A percentile compares a stretch with the other conserved stretches of the same genome.
These are phyloP conservation scores for Suhomyces tanzawaensis DNA, from an alignment of 805 yeast genomes.

Conservation along the genomic window DNA sequence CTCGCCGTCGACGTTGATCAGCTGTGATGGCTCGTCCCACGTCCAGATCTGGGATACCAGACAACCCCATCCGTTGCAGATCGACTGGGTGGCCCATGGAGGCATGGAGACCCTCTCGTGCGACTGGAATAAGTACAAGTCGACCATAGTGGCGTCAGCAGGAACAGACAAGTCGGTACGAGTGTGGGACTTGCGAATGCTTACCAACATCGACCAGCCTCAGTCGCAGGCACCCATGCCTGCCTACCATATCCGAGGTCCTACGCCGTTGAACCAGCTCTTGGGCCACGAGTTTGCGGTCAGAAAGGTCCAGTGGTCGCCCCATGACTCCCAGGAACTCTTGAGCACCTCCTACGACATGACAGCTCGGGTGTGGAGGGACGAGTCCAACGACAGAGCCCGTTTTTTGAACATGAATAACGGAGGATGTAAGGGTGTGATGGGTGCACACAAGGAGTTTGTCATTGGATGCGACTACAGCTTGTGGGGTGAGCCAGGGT, in stretches of 20 bases:
- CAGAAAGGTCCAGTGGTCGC: conserved; percentile 81
- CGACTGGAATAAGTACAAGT: conserved; percentile 89
- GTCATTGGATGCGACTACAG: conserved; percentile 95
- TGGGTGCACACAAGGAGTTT: conserved; percentile 78
- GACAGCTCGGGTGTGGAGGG: conserved; percentile 87
- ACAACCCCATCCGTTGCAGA: conserved; percentile 55
- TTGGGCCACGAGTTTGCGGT: conserved; percentile 90
- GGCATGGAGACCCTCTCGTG: conserved; percentile 78
- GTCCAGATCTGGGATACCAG: conserved; percentile 83
- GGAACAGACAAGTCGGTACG: conserved; percentile 87
- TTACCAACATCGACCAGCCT: conserved; percentile 38
- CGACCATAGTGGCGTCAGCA: conserved; percentile 76
- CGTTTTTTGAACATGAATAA: conserved; percentile 38
- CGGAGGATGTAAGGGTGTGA: conserved; percentile 56
- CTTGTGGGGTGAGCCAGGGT: conserved; percentile 94
- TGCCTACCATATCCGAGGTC: conserved; percentile 48
- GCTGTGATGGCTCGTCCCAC: conserved; percentile 72
- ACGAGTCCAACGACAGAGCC: conserved; percentile 59
- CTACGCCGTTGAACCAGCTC: conserved; percentile 72
- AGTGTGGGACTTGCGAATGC: conserved; percentile 86
- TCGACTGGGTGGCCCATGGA: conserved; percentile 67
- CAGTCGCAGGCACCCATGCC: conserved; percentile 36
- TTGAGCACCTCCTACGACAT: conserved; percentile 86
- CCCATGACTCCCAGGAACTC: conserved; percentile 71
- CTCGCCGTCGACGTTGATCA: conserved; percentile 63